These are phyloP conservation scores for Coemansia sp. DNA, from an alignment of 192 early-diverging fungal species.

Conservation along the genomic window DNA sequence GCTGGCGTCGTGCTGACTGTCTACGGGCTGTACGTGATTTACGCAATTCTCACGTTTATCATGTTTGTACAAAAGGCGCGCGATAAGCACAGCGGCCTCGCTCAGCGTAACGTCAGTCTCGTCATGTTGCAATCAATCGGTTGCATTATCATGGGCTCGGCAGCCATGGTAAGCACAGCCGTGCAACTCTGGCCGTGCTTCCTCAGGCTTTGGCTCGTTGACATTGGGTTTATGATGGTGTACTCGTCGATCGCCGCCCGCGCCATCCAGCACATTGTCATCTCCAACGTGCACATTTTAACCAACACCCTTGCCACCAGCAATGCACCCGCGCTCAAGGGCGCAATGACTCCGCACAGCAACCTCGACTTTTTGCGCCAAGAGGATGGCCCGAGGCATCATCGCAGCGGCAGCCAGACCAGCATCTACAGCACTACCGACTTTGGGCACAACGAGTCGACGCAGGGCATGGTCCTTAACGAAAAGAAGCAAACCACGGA, in stretches of 20 bases:
- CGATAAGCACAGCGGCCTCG: conserved; percentile 50
- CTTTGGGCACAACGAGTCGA: conserved; percentile 23
- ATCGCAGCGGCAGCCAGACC: conserved; percentile 32
- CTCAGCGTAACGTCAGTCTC: conserved; percentile 25
- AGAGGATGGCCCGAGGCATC: background rate
- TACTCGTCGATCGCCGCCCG: conserved; percentile 33
- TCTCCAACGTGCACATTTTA: conserved; percentile 39
- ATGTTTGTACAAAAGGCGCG: conserved; percentile 49
- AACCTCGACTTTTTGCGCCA: conserved; percentile 17
- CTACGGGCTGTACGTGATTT: conserved; percentile 28
- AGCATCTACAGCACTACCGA: conserved; percentile 42
- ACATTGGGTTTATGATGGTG: conserved; percentile 32
- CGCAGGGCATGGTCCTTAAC: conserved; percentile 5
- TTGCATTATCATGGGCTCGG: conserved; percentile 23
- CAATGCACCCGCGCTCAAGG: conserved; percentile 33
- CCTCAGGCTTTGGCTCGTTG: conserved; percentile 39
- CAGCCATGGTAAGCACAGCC: conserved; percentile 34
- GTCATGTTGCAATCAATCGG: conserved; percentile 28
- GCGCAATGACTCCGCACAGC: conserved; percentile 21
- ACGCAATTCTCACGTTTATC: conserved; percentile 26
- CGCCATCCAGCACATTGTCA: conserved; percentile 37
- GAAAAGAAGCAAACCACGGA: conserved; percentile 31
- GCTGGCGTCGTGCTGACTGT: conserved; percentile 26
- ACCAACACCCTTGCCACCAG: conserved; percentile 38
- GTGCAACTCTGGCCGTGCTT: conserved; percentile 45